phyloP scores from a whole-genome alignment of 768 basidiomycete genomes.

The Pisolithus albus region DNA sequence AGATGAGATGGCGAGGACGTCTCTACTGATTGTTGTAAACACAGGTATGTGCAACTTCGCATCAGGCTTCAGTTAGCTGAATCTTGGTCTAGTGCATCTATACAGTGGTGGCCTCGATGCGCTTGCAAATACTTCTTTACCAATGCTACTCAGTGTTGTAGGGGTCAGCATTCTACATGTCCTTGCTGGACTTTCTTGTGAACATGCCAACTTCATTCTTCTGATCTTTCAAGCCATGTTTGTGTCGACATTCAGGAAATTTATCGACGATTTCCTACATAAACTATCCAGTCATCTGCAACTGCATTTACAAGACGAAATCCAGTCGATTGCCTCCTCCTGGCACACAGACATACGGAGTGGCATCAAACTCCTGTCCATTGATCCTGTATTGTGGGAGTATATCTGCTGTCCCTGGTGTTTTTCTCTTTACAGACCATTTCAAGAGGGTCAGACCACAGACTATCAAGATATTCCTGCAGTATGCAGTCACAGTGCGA shows the following conservation, averaged over 20 bases:
- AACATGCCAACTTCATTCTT: not conserved
- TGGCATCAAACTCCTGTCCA: conserved; percentile 9
- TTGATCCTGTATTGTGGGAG: conserved; percentile 10
- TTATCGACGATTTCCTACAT: not conserved
- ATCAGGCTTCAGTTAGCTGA: not conserved
- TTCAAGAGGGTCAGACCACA: not conserved
- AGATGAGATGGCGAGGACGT: not conserved
- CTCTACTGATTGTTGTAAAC: not conserved
- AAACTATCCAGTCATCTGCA: no score
- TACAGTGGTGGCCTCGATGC: not conserved
- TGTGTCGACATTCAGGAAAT: no score
- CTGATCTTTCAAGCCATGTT: no score
- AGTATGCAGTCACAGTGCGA: conserved; percentile 12
- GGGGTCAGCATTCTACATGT: not conserved
- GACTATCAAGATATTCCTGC: conserved; percentile 8
- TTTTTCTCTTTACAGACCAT: conserved; percentile 15
- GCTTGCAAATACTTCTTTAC: not conserved
- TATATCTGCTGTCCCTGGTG: conserved; percentile 25
- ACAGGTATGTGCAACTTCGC: not conserved
- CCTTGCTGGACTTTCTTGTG: not conserved
- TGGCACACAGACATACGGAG: conserved; percentile 14
- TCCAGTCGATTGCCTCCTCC: no score
- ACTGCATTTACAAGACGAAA: not conserved
- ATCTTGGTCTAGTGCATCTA: not conserved
- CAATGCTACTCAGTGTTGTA: not conserved